A percentile compares a stretch with the other conserved stretches of the same genome.
Conservation (phyloP, 805 yeast genomes). For the Saccharomyces jurei region DNA sequence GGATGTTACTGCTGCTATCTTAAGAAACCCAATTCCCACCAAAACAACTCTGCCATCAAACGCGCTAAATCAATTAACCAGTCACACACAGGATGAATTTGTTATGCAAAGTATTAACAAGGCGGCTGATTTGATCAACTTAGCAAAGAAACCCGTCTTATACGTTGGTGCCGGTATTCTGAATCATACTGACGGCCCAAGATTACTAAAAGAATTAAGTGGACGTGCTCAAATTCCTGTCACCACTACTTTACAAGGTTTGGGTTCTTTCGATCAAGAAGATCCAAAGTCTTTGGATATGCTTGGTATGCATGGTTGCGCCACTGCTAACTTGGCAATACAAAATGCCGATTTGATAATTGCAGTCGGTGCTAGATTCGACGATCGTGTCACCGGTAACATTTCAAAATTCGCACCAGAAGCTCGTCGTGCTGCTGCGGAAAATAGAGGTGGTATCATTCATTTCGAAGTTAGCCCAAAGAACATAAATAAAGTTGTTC, state of each 20-base stretch:
- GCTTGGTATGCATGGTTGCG: conserved; percentile 98
- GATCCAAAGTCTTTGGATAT: conserved; percentile 88
- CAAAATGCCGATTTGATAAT: conserved; percentile 89
- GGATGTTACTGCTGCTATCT: conserved; percentile 90
- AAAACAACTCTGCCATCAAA: conserved; percentile 64
- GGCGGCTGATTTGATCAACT: conserved; percentile 70
- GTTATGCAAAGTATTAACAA: conserved; percentile 65
- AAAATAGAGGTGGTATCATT: conserved; percentile 88
- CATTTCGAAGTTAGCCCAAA: conserved; percentile 95
- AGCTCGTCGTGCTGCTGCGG: conserved; percentile 81
- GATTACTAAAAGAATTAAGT: conserved; percentile 68
- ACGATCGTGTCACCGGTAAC: conserved; percentile 93
- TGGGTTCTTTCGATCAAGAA: conserved; percentile 89
- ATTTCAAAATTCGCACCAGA: conserved; percentile 86
- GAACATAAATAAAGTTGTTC: conserved; percentile 94
- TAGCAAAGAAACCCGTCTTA: conserved; percentile 79
- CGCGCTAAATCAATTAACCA: conserved; percentile 63
- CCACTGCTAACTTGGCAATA: conserved; percentile 88
- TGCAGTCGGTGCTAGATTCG: conserved; percentile 95
- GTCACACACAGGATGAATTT: conserved; percentile 62
- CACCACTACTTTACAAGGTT: conserved; percentile 88
- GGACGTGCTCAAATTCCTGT: conserved; percentile 92
- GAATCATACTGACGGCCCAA: conserved; percentile 73
- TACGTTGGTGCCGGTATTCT: conserved; percentile 91
- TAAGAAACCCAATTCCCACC: conserved; percentile 79